Evolutionary conservation across 2,329 filamentous ascomycete species (phyloP), one percentile per base, ranked within the genome.

Genomic region (Colletotrichum paranaense): DNA sequence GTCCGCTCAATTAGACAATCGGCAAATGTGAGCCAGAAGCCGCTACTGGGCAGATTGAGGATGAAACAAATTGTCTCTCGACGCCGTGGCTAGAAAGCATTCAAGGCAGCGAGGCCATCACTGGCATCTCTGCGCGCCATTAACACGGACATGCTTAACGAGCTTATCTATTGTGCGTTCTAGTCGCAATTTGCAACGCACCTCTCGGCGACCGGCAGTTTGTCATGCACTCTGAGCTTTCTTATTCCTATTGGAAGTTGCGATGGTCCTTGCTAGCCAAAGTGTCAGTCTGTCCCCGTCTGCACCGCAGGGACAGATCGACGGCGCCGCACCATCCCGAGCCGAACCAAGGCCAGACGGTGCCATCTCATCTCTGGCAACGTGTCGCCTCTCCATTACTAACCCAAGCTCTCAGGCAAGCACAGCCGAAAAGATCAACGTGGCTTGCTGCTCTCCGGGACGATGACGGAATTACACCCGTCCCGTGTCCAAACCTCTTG

Each of bases 341-440:
- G 59, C 55, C 32, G 32, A 22, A 32, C 38, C 14, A 14, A 24
- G 56, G 55, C 70, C 60, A 56, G 46, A 46, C 55, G 28, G 60
- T 62, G 67, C 56, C 67, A 73, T 71, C 70, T 60, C 58, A 65
- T 73, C 32, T 73, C 26, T 22, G 35, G 60, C 60, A 42, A 70
- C 14, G 42, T 73, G 67, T 62, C 66, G 58, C 69, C 28, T 22
- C 14, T 28, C 30, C n/a, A 30, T n/a, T 24, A 32, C 28, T 52
- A 42, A 52, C 8, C 38, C 24, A 8, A 22, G 16, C 38, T 66
- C 52, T 46, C 35, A 46, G 42, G 28, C 30, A 28, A 26, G 38
- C 53, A 28, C 24, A 28, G 53, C 32, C 53, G 26, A 53, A 46
- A 22, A 46, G 24, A 56, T 59, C 26, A 49, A 56, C 35, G 7